A percentile compares a stretch with the other conserved stretches of the same genome.
Evolutionary conservation across 257 asterid genomes (phyloP).

Genomic region (Scutellaria baicalensis): DNA sequence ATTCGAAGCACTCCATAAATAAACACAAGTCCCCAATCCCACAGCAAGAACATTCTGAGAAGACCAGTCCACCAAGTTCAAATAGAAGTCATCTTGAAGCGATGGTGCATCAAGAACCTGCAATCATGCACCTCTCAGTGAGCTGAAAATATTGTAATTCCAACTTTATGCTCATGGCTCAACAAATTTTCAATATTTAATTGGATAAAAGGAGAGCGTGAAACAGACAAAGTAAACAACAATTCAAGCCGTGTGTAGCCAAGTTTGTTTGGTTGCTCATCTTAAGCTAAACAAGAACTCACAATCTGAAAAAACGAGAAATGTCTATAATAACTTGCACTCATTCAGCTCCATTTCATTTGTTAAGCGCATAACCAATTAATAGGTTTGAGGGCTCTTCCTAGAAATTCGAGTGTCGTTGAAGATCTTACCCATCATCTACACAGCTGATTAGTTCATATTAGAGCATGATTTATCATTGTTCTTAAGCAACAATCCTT

Average conservation of each 20-base stretch:
- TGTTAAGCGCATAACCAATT: neutral
- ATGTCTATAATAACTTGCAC: neutral
- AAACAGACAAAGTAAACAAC: neutral
- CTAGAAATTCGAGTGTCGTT: no score
- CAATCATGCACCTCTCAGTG: conserved; percentile 4
- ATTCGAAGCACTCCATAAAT: conserved; percentile 92
- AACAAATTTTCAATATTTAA: neutral
- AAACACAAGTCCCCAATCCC: conserved; percentile 93
- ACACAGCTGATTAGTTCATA: neutral
- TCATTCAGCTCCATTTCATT: neutral
- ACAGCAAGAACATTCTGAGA: conserved; percentile 99
- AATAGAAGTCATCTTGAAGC: conserved; percentile 94
- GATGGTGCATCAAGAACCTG: conserved; percentile 98
- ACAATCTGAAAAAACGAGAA: neutral
- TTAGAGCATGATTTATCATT: neutral
- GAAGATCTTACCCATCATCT: no score
- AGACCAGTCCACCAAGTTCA: conserved; percentile 97
- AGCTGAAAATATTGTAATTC: neutral
- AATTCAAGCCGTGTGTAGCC: neutral
- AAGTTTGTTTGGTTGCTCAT: neutral
- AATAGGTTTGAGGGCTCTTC: no score
- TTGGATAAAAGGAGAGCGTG: neutral
- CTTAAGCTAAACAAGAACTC: neutral
- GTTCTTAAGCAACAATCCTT: neutral
- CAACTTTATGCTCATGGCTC: neutral